These are phyloP conservation scores for Yamadazyma insecticola DNA, from an alignment of 805 yeast species.

Conservation along the genomic window DNA sequence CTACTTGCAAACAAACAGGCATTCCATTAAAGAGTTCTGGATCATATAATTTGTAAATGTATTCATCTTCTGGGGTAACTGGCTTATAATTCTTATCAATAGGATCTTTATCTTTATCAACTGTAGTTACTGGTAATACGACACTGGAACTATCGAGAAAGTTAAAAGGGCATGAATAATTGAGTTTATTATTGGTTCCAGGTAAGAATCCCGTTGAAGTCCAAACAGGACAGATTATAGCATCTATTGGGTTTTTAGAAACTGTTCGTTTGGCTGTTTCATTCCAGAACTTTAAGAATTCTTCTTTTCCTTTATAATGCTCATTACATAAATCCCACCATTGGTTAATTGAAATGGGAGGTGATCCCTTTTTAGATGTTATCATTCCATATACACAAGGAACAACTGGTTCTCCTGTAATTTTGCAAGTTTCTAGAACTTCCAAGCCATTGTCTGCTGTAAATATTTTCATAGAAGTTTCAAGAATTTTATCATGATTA, in stretches of 20 bases:
- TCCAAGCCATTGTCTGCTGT: constrained; percentile 14
- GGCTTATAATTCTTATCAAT: neutral
- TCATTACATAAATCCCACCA: constrained; percentile 4
- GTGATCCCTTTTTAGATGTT: constrained; percentile 16
- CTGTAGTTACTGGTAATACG: constrained; percentile 4
- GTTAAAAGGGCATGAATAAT: constrained; percentile 5
- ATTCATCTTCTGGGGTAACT: constrained; percentile 1
- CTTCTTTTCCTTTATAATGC: constrained; percentile 15
- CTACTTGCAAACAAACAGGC: constrained; percentile 5
- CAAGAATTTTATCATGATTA: constrained; percentile 38
- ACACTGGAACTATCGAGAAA: constrained; percentile 2
- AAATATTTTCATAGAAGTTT: constrained; percentile 1
- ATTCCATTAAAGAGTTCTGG: constrained; percentile 1
- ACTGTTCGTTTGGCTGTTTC: constrained; percentile 7
- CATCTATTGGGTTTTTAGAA: constrained; percentile 47
- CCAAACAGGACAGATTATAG: constrained; percentile 23
- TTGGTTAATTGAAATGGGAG: neutral
- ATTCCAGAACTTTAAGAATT: constrained; percentile 29
- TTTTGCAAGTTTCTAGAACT: constrained; percentile 22
- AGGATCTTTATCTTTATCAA: constrained; percentile 1
- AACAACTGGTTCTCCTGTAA: constrained; percentile 42
- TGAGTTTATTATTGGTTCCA: neutral
- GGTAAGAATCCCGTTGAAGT: constrained; percentile 4
- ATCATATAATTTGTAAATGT: constrained; percentile 1
- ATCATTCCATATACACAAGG: constrained; percentile 33